Evolutionary conservation across 208 protist genomes (phyloP), one percentile per base, ranked within the genome.

Genomic region (Strigomonas galati): DNA sequence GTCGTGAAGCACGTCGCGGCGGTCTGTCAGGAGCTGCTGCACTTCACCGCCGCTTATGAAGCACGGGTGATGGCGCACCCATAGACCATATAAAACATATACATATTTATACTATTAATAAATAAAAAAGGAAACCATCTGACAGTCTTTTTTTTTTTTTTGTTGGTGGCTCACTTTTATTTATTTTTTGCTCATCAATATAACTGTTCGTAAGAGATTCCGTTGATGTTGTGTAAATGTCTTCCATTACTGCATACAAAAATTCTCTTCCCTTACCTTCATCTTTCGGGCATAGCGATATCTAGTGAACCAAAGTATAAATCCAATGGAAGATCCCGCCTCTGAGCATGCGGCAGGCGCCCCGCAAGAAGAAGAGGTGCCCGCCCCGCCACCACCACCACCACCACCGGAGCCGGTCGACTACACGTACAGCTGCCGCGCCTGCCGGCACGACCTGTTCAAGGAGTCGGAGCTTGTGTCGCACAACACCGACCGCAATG

Each of bases 1-100:
- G 59, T 87, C 4, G 68, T 95, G 65, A 69, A 78, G 21, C 81
- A 82, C 30, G 75, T 92, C 54, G 79, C 89, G 12, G 72, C 66
- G 60, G 78, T 95, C 28, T 79, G 70, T 19, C 67, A 86, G 49
- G 89, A 95, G 62, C 72, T 89, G 26, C 75, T 95, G n/a, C 12
- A 53, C 23, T 92, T 91, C 62, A 65, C 89, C 24, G 79, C 72
- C 21, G 54, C 61, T 12, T 79, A 87, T 12, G 85, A 92, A 31
- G 76, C 79, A 31, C 76, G 60, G 32, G 31, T 74, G 63, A 28
- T 43, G 4, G 24, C 19, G 5, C 6, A 37, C 6, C n/a, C 51
- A 28, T 55, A 26, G 7, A 27, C 23, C 23, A n/a, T 7, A 21
- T 4, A 15, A 53, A 53, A 53, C 14, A 48, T 10, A 48, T 10